phyloP scores from a whole-genome alignment of 345 rosid genomes.

The Limnanthes douglasii region DNA sequence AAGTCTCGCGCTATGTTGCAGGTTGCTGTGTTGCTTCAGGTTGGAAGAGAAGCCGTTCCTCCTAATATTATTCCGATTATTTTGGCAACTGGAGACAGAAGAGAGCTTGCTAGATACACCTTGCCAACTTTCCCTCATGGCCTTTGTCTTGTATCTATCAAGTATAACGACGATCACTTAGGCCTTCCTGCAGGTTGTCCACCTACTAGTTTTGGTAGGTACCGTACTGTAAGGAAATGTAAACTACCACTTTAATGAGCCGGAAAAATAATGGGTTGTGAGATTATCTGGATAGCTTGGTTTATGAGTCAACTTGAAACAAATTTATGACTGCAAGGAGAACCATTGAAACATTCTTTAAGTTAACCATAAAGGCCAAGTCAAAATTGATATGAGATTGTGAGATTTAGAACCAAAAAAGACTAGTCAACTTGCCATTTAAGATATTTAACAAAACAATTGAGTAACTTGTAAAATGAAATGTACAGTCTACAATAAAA shows the following conservation, averaged over 20 bases:
- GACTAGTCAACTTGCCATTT: too few relatives aligned
- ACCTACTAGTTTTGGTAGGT: slow-evolving; percentile 58
- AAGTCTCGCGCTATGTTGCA: slow-evolving; percentile 12
- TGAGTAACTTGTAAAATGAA: too few relatives aligned
- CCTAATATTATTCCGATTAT: slow-evolving; percentile 50
- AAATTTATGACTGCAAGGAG: too few relatives aligned
- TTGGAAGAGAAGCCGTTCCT: slow-evolving; percentile 77
- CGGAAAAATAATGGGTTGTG: too few relatives aligned
- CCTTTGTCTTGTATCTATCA: slow-evolving; percentile 52
- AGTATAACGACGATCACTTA: slow-evolving; percentile 51
- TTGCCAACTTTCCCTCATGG: slow-evolving; percentile 69
- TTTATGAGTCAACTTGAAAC: too few relatives aligned
- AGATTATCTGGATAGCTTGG: too few relatives aligned
- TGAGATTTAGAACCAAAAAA: too few relatives aligned
- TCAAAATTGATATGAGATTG: too few relatives aligned
- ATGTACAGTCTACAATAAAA: too few relatives aligned
- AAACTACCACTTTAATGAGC: slow-evolving; percentile 45
- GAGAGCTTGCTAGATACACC: slow-evolving; percentile 60
- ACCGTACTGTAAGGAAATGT: slow-evolving; percentile 39
- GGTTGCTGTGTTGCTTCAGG: slow-evolving; percentile 79
- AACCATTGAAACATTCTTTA: too few relatives aligned
- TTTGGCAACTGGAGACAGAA: slow-evolving; percentile 50
- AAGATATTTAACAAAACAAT: too few relatives aligned
- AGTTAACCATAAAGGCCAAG: too few relatives aligned
- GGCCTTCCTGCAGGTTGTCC: slow-evolving; percentile 49